Conservation (phyloP, 164 flowering plant species). For the Liriodendron chinense region DNA sequence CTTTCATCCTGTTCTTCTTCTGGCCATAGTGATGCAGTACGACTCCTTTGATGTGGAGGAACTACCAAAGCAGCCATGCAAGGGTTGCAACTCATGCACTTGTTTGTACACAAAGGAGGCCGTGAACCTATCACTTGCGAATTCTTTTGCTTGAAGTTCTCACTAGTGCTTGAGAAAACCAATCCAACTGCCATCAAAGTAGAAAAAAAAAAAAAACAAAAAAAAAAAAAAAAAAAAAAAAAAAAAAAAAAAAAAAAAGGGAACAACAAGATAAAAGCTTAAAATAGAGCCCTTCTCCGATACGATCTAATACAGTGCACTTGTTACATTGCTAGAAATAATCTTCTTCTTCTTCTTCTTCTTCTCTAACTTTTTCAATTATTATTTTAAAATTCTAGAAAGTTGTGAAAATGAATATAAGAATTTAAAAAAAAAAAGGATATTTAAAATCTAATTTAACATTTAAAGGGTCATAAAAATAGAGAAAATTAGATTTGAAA, state of each 20-base stretch:
- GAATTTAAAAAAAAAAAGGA: too few species aligned
- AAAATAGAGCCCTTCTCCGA: background rate
- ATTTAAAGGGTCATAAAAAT: too few species aligned
- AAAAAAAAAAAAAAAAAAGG: background rate
- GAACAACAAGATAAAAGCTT: background rate
- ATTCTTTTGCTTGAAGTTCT: conserved; percentile 27
- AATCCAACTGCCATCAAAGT: conserved; percentile 17
- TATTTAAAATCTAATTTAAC: too few species aligned
- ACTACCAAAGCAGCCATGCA: conserved; percentile 62
- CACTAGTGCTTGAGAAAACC: conserved; percentile 3
- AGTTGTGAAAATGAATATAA: too few species aligned
- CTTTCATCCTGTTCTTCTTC: conserved; percentile 38
- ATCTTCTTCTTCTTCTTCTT: too few species aligned
- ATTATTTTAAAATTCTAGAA: too few species aligned
- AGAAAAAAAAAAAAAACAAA: background rate
- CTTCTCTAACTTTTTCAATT: too few species aligned
- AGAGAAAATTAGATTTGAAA: too few species aligned
- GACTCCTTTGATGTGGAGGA: conserved; percentile 37
- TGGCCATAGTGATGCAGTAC: background rate
- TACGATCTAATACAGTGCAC: too few species aligned
- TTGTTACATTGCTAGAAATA: too few species aligned
- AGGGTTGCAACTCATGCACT: conserved; percentile 72
- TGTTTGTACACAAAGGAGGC: conserved; percentile 71
- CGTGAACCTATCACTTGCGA: conserved; percentile 68
- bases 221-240: background rate